Evolutionary conservation across 768 basidiomycete genomes (phyloP).

Genomic region (Inosperma sp.): DNA sequence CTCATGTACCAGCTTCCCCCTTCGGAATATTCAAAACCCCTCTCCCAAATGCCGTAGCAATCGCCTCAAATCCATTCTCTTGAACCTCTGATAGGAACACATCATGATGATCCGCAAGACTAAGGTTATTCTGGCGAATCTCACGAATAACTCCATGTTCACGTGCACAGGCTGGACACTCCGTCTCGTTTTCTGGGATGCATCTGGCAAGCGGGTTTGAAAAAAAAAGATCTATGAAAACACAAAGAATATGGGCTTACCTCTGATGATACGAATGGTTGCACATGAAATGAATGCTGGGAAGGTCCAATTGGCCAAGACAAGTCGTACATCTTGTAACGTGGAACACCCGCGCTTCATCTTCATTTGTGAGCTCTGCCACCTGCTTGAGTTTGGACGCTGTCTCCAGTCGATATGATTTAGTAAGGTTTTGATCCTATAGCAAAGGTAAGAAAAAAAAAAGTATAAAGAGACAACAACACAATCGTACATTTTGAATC

Average conservation of each 20-base stretch:
- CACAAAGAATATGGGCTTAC: slow-evolving; percentile 35
- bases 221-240: neutral
- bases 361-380: slow-evolving; percentile 70
- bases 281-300: slow-evolving; percentile 97
- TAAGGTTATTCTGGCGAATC: slow-evolving; percentile 81
- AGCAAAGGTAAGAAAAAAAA: neutral
- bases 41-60: slow-evolving; percentile 66
- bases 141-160: slow-evolving; percentile 88
- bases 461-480: slow-evolving; percentile 2
- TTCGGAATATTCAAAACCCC: slow-evolving; percentile 52
- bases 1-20: slow-evolving; percentile 31
- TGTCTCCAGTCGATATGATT: slow-evolving; percentile 88
- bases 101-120: slow-evolving; percentile 77
- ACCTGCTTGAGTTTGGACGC: slow-evolving; percentile 76
- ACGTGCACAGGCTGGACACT: slow-evolving; percentile 85
- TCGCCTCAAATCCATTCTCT: slow-evolving; percentile 65
- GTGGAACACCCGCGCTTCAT: slow-evolving; percentile 85
- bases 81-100: slow-evolving; percentile 73
- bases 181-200: slow-evolving; percentile 80
- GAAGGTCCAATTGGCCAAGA: slow-evolving; percentile 84
- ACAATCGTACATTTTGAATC: slow-evolving; percentile 65
- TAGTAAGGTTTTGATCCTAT: slow-evolving; percentile 81
- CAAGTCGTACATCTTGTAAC: slow-evolving; percentile 91
- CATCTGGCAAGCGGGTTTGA: slow-evolving; percentile 48
- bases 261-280: slow-evolving; percentile 95